phyloP scores from a whole-genome alignment of 2,329 filamentous ascomycete genomes.

The Xylaria sp. region DNA sequence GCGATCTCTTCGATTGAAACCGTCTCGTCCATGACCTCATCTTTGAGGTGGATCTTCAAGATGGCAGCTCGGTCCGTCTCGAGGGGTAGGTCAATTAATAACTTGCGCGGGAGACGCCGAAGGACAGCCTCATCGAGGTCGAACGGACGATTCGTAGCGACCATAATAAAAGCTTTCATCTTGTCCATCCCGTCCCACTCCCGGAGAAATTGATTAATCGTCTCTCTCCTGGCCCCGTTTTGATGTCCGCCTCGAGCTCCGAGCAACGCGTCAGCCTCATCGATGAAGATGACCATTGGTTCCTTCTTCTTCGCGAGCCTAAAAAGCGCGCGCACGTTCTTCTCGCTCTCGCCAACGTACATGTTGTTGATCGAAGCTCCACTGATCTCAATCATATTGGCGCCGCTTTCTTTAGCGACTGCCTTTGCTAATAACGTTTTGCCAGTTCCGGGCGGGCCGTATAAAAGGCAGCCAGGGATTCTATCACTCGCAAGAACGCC shows the following conservation, averaged over 20 bases:
- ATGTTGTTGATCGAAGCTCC: conserved; percentile 95
- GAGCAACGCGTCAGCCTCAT: conserved; percentile 94
- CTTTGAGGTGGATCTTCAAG: conserved; percentile 75
- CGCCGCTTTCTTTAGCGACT: conserved; percentile 74
- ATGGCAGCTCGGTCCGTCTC: conserved; percentile 74
- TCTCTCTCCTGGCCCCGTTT: conserved; percentile 81
- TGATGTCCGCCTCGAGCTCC: conserved; percentile 77
- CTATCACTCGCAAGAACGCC: conserved; percentile 91
- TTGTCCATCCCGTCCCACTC: conserved; percentile 95
- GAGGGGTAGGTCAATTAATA: conserved; percentile 79
- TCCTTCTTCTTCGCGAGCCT: conserved; percentile 89
- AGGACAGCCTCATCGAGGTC: conserved; percentile 91
- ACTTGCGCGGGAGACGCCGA: conserved; percentile 76
- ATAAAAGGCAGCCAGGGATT: conserved; percentile 88
- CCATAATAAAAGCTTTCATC: conserved; percentile 94
- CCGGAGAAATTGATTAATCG: conserved; percentile 95
- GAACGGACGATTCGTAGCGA: conserved; percentile 94
- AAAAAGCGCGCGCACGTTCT: conserved; percentile 94
- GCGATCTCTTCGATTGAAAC: conserved; percentile 74
- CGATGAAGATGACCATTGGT: conserved; percentile 94
- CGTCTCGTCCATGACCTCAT: conserved; percentile 69
- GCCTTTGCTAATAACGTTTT: conserved; percentile 78
- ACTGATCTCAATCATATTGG: conserved; percentile 85
- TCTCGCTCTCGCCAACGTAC: conserved; percentile 96
- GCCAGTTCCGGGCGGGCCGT: conserved; percentile 85